Base-by-base conservation (phyloP, 495 filamentous ascomycete species). In the Bacidia gigantensis region DNA sequence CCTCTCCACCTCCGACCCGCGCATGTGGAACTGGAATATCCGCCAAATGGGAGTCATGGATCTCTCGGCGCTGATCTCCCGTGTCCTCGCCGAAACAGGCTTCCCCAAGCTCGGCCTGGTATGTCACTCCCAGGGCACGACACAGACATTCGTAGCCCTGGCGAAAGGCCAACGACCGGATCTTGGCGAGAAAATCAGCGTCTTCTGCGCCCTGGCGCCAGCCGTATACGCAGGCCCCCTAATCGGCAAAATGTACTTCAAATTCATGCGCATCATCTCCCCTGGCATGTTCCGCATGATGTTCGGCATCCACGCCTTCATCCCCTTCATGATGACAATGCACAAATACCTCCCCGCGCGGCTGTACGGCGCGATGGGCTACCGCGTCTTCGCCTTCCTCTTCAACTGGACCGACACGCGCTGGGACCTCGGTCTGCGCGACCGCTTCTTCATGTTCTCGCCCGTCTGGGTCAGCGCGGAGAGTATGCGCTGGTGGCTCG, bases 11-110 rank as follows among this genome's bases (percentile, higher is more conserved):
- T 69, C 69, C 17, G 90, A 97, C 60, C 90, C 90, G 3, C 78
- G 89, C 18, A 95, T 97, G 88, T 97, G 90, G 90, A 77, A 82
- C 11, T 97, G 90, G 90, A 95, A 94, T 60, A 93, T 96, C 51
- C 78, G 86, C 0, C 87, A 95, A 66, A 90, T 96, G 80, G 92
- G 90, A 12, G 81, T 86, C 0, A 77, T 93, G 54, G 90, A 97
- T 63, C 76, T 97, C n/a, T 74, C 92, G 1, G 88, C 89, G 0
- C 73, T 96, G n/a, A 74, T 89, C 12, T 83, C 84, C 10, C 84
- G 86, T 17, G 86, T 96, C 3, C 71, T 95, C 0, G 75, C 71
- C 50, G 83, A 92, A 62, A 95, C 90, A 0, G 81, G 81, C 1
- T 96, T 95, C 63, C 71, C 76, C 26, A 93, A 90, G 57, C 65